A percentile compares a stretch with the other conserved stretches of the same genome.
Evolutionary conservation across 2,329 filamentous ascomycete species (phyloP).

Genomic region (Conoideocrella luteorostrata): DNA sequence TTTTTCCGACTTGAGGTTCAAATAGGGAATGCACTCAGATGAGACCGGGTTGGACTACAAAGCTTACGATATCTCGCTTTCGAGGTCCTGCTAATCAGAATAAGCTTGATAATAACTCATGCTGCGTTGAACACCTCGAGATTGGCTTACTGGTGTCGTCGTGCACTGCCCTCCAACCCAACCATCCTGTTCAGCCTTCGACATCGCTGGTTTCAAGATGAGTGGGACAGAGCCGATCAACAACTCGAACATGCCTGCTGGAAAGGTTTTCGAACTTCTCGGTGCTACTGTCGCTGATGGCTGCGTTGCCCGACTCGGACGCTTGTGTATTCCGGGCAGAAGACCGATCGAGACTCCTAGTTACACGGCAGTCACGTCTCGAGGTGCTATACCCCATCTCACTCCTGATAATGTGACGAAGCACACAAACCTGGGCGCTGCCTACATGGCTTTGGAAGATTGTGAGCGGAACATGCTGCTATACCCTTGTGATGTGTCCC

Average conservation of each 20-base stretch:
- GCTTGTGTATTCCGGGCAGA: slow-evolving; percentile 54
- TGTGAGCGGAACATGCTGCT: slow-evolving; percentile 55
- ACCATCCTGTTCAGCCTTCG: too few relatives aligned
- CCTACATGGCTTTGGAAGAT: slow-evolving; percentile 85
- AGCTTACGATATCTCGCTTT: too few relatives aligned
- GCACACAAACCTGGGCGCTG: slow-evolving; percentile 57
- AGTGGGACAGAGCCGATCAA: slow-evolving; percentile 15
- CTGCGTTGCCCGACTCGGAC: slow-evolving; percentile 58
- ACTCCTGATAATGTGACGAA: slow-evolving; percentile 74
- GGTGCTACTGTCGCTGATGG: slow-evolving; percentile 32
- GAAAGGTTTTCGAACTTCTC: slow-evolving; percentile 39
- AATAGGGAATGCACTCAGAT: background rate
- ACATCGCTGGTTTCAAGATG: slow-evolving; percentile 28
- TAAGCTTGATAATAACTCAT: too few relatives aligned
- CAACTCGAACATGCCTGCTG: slow-evolving; percentile 17
- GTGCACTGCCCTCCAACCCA: too few relatives aligned
- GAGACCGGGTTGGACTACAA: too few relatives aligned
- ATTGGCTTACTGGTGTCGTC: too few relatives aligned
- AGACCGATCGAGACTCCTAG: slow-evolving; percentile 73
- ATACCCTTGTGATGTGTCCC: background rate
- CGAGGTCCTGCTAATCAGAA: too few relatives aligned
- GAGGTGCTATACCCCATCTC: slow-evolving; percentile 80
- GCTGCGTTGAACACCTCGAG: too few relatives aligned
- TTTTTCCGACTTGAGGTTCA: background rate
- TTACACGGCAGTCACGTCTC: slow-evolving; percentile 72